Conservation (phyloP, 129 eudicot species). For the Helichrysum umbraculigerum region DNA sequence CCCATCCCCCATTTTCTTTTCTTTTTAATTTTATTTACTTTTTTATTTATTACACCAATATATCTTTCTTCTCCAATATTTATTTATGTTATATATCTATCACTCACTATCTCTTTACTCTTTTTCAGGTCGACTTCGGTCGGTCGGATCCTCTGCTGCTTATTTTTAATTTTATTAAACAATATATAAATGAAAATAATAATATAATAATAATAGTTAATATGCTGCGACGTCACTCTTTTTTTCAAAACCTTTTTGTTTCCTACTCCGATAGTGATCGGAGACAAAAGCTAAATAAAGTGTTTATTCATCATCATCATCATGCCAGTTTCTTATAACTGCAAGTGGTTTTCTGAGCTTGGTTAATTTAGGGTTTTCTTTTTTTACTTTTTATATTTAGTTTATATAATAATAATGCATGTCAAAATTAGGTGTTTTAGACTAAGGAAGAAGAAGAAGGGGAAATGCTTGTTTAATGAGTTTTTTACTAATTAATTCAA, state of each 20-base stretch:
- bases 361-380: background rate
- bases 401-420: slow-evolving; percentile 25
- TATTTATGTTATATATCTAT: background rate
- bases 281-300: slow-evolving; percentile 17
- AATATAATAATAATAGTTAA: too few relatives aligned
- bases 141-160: slow-evolving; percentile 40
- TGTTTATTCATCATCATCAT: background rate
- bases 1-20: slow-evolving; percentile 15
- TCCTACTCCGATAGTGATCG: slow-evolving; percentile 26
- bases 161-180: background rate
- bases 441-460: slow-evolving; percentile 20
- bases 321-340: slow-evolving; percentile 24
- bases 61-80: background rate
- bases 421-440: slow-evolving; percentile 12
- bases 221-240: slow-evolving; percentile 10
- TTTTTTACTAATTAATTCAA: slow-evolving; percentile 9
- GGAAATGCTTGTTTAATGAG: slow-evolving; percentile 6
- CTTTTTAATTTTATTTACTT: slow-evolving; percentile 5
- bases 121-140: slow-evolving; percentile 32
- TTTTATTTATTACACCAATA: background rate
- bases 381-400: background rate
- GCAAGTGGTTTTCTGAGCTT: slow-evolving; percentile 33
- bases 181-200: too few relatives aligned
- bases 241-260: background rate
- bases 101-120: slow-evolving; percentile 15